phyloP scores from a whole-genome alignment of 31 red algal species.

The Asparagopsis taxiformis region DNA sequence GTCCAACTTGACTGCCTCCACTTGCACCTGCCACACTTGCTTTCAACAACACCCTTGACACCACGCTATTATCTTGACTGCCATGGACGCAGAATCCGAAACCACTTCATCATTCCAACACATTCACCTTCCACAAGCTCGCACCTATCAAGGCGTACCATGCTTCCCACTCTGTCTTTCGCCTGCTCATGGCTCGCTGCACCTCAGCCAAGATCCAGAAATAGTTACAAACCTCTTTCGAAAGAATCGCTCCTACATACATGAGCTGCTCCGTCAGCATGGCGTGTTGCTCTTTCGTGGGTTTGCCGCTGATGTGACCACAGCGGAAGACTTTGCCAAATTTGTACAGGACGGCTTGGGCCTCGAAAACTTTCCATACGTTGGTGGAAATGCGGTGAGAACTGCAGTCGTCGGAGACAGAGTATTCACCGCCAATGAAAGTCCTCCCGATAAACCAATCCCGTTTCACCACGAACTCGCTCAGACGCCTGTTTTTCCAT shows the following conservation, averaged over 20 bases:
- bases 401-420: conserved; percentile 62
- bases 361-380: conserved; percentile 72
- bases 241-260: conserved; percentile 20
- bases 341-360: conserved; percentile 40
- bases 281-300: conserved; percentile 57
- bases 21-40: too few species aligned
- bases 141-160: conserved; percentile 9
- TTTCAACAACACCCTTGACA: too few species aligned
- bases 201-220: conserved; percentile 1
- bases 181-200: conserved; percentile 1
- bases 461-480: conserved; percentile 93
- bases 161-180: conserved; percentile 48
- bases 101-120: background rate
- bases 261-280: conserved; percentile 31
- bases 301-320: conserved; percentile 20
- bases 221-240: conserved; percentile 16
- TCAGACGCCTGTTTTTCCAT: conserved; percentile 66
- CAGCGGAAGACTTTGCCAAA: conserved; percentile 48
- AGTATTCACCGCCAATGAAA: conserved; percentile 87
- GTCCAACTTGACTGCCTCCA: too few species aligned
- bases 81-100: background rate
- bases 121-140: conserved; percentile 3
- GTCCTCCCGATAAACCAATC: conserved; percentile 68
- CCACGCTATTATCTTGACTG: too few species aligned
- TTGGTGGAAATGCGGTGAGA: conserved; percentile 74